Conservation (phyloP, 73 alveolate species). For the Stentor coeruleus region DNA sequence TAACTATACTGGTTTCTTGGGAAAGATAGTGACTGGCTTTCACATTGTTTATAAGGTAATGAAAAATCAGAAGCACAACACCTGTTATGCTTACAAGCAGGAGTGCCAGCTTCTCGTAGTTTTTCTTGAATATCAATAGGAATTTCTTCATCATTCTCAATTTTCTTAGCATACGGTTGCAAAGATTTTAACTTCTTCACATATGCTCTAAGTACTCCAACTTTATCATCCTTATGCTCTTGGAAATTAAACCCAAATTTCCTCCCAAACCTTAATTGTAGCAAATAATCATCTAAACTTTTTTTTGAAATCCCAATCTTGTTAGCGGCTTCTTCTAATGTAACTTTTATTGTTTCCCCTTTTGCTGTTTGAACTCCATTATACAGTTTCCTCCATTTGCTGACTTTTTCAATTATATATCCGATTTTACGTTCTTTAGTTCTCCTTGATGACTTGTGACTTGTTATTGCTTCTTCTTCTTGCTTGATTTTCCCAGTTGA, state of each 20-base stretch:
- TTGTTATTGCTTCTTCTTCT: background rate
- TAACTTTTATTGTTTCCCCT: conserved; percentile 50
- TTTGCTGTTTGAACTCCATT: conserved; percentile 80
- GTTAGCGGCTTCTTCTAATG: conserved; percentile 92
- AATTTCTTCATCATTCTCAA: conserved; percentile 29
- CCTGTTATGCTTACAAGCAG: conserved; percentile 25
- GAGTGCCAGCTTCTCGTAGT: conserved; percentile 23
- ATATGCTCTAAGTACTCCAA: conserved; percentile 92
- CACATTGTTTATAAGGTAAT: background rate
- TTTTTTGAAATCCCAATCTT: conserved; percentile 85
- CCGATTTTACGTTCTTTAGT: conserved; percentile 97
- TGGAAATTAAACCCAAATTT: conserved; percentile 91
- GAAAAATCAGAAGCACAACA: conserved; percentile 20
- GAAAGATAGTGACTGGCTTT: background rate
- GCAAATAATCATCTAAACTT: conserved; percentile 87
- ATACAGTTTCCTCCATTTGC: conserved; percentile 94
- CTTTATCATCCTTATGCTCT: conserved; percentile 94
- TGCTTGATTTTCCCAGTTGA: background rate
- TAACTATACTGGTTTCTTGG: too few species aligned
- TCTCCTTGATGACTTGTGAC: conserved; percentile 42
- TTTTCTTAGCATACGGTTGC: conserved; percentile 6
- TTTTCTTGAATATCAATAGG: conserved; percentile 4
- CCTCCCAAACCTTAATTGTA: conserved; percentile 83
- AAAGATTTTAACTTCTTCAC: conserved; percentile 68
- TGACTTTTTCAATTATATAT: conserved; percentile 94